Evolutionary conservation across 1,284 basidiomycete genomes (phyloP), one percentile per base, ranked within the genome.

Genomic region (Marasmius fiardii): DNA sequence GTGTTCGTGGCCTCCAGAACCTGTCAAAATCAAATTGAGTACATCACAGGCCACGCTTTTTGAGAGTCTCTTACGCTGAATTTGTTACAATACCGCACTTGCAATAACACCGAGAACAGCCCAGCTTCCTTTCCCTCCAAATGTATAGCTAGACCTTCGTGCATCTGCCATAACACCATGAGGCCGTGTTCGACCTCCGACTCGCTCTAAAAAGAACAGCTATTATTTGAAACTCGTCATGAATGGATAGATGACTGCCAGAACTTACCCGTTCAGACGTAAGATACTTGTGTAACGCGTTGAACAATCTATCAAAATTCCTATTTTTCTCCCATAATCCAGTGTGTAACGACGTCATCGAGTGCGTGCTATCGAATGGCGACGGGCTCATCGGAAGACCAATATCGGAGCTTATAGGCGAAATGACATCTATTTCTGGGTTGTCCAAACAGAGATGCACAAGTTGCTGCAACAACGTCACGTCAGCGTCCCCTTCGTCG

Each of bases 1-100:
- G 84, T 81, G 63, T 83, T 90, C 16, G 90, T 90, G 5, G 88
- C 90, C 67, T 91, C 88, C 57, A 91, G 74, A 45, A 92, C 83
- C 89, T 92, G 57, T 37, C 24, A 49, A 37, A 58, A 55, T 47
- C 43, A 57, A 28, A 37, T 47, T 48, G 12, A 54, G 43, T 16
- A n/a, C n/a, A n/a, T n/a, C n/a, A n/a, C n/a, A n/a, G n/a, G n/a
- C n/a, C n/a, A n/a, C n/a, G n/a, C n/a, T n/a, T n/a, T n/a, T n/a
- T n/a, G n/a, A n/a, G n/a, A n/a, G n/a, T n/a, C 23, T 20, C 82
- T 62, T 65, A 91, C 90, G 59, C 82, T 83, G 37, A 82, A 70
- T 57, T 83, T 80, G 65, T 85, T 86, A 65, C 82, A 86, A 65
- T 86, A 91, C 44, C 88, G 77, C 51, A 87, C 76, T 54, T 71